These are phyloP conservation scores for Rubus parviflorus DNA, from an alignment of 306 rosid genomes.

Conservation along the genomic window DNA sequence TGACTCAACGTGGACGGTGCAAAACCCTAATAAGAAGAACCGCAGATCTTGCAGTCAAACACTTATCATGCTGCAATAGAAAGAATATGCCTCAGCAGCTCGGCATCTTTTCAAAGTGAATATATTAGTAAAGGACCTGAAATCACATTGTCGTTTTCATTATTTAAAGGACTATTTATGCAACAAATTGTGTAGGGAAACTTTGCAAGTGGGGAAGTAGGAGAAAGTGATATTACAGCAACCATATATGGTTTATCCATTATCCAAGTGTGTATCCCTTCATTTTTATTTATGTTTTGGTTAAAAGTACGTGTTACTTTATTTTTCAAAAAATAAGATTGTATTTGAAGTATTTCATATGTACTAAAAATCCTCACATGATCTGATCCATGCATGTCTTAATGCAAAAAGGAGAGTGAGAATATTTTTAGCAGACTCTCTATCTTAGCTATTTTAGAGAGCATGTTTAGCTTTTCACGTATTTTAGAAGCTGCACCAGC, in stretches of 20 bases:
- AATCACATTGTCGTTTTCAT: background rate
- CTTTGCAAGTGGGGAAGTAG: background rate
- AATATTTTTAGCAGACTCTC: no score
- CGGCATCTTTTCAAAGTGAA: background rate
- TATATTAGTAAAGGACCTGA: background rate
- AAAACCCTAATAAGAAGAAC: background rate
- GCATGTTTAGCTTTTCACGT: no score
- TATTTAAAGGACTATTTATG: background rate
- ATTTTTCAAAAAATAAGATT: no score
- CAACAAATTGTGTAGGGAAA: no score
- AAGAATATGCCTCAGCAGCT: background rate
- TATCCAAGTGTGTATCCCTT: no score
- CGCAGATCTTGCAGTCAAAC: constrained; percentile 8
- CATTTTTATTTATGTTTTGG: no score
- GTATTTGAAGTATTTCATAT: no score
- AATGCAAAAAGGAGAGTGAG: no score
- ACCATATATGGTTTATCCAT: background rate
- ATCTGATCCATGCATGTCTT: background rate
- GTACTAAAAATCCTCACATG: background rate
- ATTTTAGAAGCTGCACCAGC: no score
- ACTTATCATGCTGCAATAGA: background rate
- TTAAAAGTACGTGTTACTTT: no score
- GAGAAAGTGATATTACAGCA: background rate
- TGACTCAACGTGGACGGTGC: background rate
- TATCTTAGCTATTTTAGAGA: no score